These are phyloP conservation scores for Dictyostelium purpureum DNA, from an alignment of 78 protist species.

Conservation along the genomic window DNA sequence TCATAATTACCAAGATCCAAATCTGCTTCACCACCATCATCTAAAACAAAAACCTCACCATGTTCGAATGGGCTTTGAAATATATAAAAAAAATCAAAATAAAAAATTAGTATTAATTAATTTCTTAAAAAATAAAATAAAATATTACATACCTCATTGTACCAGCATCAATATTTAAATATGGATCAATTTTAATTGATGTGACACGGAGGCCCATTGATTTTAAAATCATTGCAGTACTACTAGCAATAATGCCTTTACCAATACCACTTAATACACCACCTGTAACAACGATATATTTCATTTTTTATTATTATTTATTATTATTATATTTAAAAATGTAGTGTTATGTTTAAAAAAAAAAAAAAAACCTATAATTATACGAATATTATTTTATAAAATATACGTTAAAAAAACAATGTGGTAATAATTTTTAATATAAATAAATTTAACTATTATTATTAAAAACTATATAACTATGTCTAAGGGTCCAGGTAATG, in stretches of 20 bases:
- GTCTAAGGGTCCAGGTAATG: too few relatives aligned
- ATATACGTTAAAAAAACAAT: neutral
- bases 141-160: slow-evolving; percentile 77
- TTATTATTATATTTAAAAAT: neutral
- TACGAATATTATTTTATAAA: too few relatives aligned
- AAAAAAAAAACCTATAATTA: too few relatives aligned
- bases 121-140: neutral
- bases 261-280: slow-evolving; percentile 96
- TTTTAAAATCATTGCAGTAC: slow-evolving; percentile 86
- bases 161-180: slow-evolving; percentile 93
- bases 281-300: slow-evolving; percentile 88
- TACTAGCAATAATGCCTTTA: slow-evolving; percentile 91
- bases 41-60: slow-evolving; percentile 86
- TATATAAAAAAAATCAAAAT: neutral
- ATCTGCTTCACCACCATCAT: slow-evolving; percentile 98
- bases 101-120: neutral
- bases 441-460: too few relatives aligned
- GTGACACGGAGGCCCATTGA: slow-evolving; percentile 85
- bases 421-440: neutral
- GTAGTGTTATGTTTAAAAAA: too few relatives aligned
- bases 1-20: slow-evolving; percentile 99
- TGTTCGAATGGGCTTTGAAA: slow-evolving; percentile 90
- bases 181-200: slow-evolving; percentile 91
- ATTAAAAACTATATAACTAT: too few relatives aligned
- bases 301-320: slow-evolving; percentile 43